Base-by-base conservation (phyloP, 805 yeast genomes). In the Sugiyamaella chiloensis region DNA sequence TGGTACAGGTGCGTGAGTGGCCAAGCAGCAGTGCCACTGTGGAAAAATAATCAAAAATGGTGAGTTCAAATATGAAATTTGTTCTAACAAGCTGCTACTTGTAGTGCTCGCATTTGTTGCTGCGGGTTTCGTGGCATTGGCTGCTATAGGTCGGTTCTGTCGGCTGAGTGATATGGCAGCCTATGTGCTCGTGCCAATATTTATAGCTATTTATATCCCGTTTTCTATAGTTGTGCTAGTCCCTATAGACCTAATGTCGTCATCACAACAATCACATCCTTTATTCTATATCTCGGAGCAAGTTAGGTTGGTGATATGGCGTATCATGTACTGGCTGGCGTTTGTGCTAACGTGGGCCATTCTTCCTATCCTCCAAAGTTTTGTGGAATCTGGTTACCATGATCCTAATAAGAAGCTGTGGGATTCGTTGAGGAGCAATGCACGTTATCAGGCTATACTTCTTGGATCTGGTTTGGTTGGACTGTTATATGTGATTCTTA, bases 291-390 rank as follows among this genome's bases (percentile, higher is more conserved):
- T 85, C 36, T 73, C 78, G n/a, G 69, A 68, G 45, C 48, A 59
- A 1, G 70, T 72, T 7, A 71, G 84, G 4, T 66, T 80, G n/a
- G 60, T 71, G 3, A 59, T 84, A 32, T 87, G 96, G 96, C 75
- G 84, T 56, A 58, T 78, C 40, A 80, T 83, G 45, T 87, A 87
- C 63, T 87, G 96, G 96, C 66, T 78, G 7, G 85, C 95, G 0
- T 87, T 87, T 57, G 59, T 73, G n/a, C 66, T 87, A 46, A 87
- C 95, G 35, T 87, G 96, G 96, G 66, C 79, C 5, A 53, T 85
- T 1, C 63, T 87, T 42, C 96, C 96, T 0, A 66, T 83, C 27
- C 68, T 85, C 21, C 93, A 87, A 61, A 83, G 81, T 55, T 87
- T 76, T 69, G 82, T 79, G 55, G 76, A 79, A 42, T 81, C 87